A percentile compares a stretch with the other conserved stretches of the same genome.
These are phyloP conservation scores for Pseudoturritis turrita DNA, from an alignment of 345 rosid species.

Conservation along the genomic window DNA sequence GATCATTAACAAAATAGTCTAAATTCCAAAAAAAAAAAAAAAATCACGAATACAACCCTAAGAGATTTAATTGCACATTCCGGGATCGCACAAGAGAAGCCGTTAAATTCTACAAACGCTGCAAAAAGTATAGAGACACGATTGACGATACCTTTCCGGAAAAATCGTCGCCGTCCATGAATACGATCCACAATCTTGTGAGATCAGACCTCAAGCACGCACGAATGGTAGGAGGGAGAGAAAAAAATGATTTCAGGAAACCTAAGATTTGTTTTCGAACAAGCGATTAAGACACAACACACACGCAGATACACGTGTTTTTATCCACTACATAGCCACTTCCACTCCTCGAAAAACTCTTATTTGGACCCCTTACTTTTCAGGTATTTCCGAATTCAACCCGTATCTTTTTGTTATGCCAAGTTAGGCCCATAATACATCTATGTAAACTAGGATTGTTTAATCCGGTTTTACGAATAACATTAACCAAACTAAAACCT, in stretches of 20 bases:
- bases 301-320: slow-evolving; percentile 10
- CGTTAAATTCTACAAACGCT: not conserved
- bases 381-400: not conserved
- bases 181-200: not conserved
- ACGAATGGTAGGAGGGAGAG: not conserved
- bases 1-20: not conserved
- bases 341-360: not conserved
- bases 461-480: not conserved
- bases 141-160: slow-evolving; percentile 22
- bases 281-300: slow-evolving; percentile 4
- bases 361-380: not conserved
- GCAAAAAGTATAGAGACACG: not conserved
- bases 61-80: not conserved
- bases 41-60: not conserved
- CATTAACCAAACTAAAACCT: not conserved
- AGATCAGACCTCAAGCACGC: slow-evolving; percentile 22
- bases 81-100: not conserved
- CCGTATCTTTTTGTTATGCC: not conserved
- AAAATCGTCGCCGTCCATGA: slow-evolving; percentile 23
- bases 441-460: not conserved
- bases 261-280: slow-evolving; percentile 11
- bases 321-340: slow-evolving; percentile 13
- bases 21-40: not conserved
- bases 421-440: not conserved
- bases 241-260: not conserved